Conservation (phyloP, 2,329 filamentous ascomycete genomes). For the Scytalidium lignicola region DNA sequence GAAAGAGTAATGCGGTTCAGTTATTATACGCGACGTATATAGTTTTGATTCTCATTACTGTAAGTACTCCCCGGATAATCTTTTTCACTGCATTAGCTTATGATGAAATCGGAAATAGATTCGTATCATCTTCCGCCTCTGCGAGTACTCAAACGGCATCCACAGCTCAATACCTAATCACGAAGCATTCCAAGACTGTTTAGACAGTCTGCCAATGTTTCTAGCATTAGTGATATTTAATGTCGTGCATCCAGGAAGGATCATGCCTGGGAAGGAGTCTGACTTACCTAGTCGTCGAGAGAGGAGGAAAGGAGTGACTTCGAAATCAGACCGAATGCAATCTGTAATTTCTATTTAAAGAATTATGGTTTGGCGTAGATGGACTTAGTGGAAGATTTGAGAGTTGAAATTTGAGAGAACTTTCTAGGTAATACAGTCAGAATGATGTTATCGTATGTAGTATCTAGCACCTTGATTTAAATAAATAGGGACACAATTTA, state of each 20-base stretch:
- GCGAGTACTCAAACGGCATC: constrained; percentile 43
- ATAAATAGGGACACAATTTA: too few species aligned
- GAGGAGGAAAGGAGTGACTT: constrained; percentile 10
- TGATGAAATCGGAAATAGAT: constrained; percentile 17
- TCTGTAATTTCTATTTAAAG: not conserved
- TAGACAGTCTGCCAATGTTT: constrained; percentile 36
- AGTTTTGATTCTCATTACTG: constrained; percentile 31
- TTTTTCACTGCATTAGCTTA: not conserved
- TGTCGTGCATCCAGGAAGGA: constrained; percentile 31
- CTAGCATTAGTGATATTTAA: constrained; percentile 31
- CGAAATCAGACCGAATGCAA: not conserved
- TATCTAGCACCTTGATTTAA: too few species aligned
- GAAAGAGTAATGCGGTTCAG: constrained; percentile 4
- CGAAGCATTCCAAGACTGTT: constrained; percentile 27
- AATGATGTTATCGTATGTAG: too few species aligned
- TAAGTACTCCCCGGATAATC: constrained; percentile 14
- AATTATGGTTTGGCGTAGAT: not conserved
- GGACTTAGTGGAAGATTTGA: too few species aligned
- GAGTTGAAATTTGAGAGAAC: too few species aligned
- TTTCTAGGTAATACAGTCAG: too few species aligned
- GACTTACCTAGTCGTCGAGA: constrained; percentile 22
- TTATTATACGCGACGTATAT: constrained; percentile 30
- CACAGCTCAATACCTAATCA: constrained; percentile 25
- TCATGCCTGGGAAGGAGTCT: constrained; percentile 25
- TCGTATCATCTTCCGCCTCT: constrained; percentile 50